Percentiles rank a stretch among this genome's conserved stretches.
phyloP scores from a whole-genome alignment of 768 basidiomycete species.

The Russula dissimulans region DNA sequence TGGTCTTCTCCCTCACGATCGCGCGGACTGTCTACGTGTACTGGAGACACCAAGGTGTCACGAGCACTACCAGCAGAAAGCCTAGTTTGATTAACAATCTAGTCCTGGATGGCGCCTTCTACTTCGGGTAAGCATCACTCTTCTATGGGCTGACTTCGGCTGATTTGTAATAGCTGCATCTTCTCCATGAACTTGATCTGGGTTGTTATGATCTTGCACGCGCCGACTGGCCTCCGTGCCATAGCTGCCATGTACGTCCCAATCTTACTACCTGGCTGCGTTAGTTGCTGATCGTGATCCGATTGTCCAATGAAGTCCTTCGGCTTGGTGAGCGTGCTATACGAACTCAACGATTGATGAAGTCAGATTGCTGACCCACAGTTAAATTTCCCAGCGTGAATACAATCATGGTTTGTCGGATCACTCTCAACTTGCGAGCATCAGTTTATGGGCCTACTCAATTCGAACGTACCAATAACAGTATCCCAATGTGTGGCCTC shows the following conservation, averaged over 20 bases:
- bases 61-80: neutral
- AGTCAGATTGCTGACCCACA: neutral
- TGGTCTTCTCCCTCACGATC: constrained; percentile 18
- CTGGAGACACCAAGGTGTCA: constrained; percentile 4
- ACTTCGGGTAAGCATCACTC: constrained; percentile 13
- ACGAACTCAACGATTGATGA: neutral
- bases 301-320: constrained; percentile 5
- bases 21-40: constrained; percentile 16
- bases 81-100: neutral
- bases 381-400: constrained; percentile 10
- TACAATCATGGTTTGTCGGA: constrained; percentile 17
- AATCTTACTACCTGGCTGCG: neutral
- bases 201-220: constrained; percentile 19
- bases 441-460: constrained; percentile 14
- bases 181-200: constrained; percentile 18
- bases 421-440: constrained; percentile 18
- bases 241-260: constrained; percentile 16
- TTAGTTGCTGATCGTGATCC: neutral
- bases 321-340: constrained; percentile 8
- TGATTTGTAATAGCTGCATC: constrained; percentile 8
- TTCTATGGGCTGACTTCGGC: neutral
- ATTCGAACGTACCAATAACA: constrained; percentile 3
- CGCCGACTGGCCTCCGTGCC: constrained; percentile 18
- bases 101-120: constrained; percentile 15
- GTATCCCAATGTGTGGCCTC: constrained; percentile 9